Evolutionary conservation across 192 early-diverging fungal species (phyloP), one percentile per base, ranked within the genome.

Genomic region (Backusella circina): DNA sequence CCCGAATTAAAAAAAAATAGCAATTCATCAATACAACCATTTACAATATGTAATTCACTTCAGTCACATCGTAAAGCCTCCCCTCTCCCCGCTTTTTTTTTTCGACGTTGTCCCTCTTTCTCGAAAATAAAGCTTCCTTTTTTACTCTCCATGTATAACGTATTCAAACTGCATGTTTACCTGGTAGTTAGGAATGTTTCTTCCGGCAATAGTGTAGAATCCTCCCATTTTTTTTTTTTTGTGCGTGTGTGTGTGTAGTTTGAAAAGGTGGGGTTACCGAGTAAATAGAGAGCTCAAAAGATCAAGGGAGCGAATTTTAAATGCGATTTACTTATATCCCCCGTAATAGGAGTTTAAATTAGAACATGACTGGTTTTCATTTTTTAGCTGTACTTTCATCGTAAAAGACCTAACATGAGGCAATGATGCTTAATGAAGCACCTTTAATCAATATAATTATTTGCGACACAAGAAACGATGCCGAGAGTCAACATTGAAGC

Each of bases 191-290:
- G 82, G 77, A 64, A 83, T 31, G 32, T 66, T 31, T 67, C 74
- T 75, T 36, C 82, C 82, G 70, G 75, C 78, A 74, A 83, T 79
- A 72, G 73, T 68, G 67, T 83, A 83, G 31, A 73, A 71, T 65
- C 82, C 82, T 77, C 71, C 82, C 82, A 83, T 83, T 77, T 57
- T 75, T 39, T 30, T 47, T 70, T 28, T 18, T 68, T 9, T 47
- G 33, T 44, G 28, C 31, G 38, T 41, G 16, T 68, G n/a, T 47
- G 33, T 44, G 28, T 47, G 38, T 41, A 8, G 28, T 26, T 21
- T 47, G 37, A 47, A 70, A 70, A 70, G 39, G 69, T 44, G 69
- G 37, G 54, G 54, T 61, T 26, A 12, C 23, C 54, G 28, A 61
- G 54, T 61, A 61, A 61, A 61, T 28, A 61, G 26, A 28, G 9